Conservation (phyloP, 108 stramenopile genomes). For the Skeletonema potamos region DNA sequence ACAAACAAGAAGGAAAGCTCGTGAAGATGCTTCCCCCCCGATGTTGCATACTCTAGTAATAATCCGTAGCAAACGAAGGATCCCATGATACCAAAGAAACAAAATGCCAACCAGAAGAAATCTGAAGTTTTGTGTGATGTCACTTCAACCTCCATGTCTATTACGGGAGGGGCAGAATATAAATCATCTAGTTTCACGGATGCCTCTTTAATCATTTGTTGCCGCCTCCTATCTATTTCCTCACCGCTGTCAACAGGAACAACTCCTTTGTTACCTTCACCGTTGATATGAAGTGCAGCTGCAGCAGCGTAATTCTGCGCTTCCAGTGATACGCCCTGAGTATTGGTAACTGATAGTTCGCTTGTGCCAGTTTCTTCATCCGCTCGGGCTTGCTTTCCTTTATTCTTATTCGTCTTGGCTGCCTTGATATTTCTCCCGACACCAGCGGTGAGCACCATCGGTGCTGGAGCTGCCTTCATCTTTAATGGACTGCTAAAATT, state of each 20-base stretch:
- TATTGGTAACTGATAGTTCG: background rate
- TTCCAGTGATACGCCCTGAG: no score
- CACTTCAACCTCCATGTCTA: slow-evolving; percentile 14
- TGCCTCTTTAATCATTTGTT: slow-evolving; percentile 14
- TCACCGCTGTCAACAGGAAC: background rate
- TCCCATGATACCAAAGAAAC: slow-evolving; percentile 90
- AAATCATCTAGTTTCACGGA: slow-evolving; percentile 44
- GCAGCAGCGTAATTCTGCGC: background rate
- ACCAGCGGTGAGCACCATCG: slow-evolving; percentile 26
- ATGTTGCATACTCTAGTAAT: slow-evolving; percentile 93
- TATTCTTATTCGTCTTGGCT: slow-evolving; percentile 1
- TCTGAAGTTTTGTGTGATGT: slow-evolving; percentile 33
- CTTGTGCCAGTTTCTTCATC: background rate
- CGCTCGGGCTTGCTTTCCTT: background rate
- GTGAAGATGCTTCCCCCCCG: slow-evolving; percentile 89
- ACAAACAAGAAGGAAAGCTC: slow-evolving; percentile 96
- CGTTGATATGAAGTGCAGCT: background rate
- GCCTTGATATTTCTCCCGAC: slow-evolving; percentile 1
- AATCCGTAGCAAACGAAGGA: slow-evolving; percentile 92
- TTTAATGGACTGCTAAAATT: background rate
- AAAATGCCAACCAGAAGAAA: slow-evolving; percentile 81
- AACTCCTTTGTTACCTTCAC: background rate
- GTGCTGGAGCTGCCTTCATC: slow-evolving; percentile 26
- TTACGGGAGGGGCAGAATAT: slow-evolving; percentile 38
- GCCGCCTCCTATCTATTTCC: slow-evolving; percentile 28